Evolutionary conservation across 805 yeast genomes (phyloP), one percentile per base, ranked within the genome.

Genomic region (Saccharomyces jurei): DNA sequence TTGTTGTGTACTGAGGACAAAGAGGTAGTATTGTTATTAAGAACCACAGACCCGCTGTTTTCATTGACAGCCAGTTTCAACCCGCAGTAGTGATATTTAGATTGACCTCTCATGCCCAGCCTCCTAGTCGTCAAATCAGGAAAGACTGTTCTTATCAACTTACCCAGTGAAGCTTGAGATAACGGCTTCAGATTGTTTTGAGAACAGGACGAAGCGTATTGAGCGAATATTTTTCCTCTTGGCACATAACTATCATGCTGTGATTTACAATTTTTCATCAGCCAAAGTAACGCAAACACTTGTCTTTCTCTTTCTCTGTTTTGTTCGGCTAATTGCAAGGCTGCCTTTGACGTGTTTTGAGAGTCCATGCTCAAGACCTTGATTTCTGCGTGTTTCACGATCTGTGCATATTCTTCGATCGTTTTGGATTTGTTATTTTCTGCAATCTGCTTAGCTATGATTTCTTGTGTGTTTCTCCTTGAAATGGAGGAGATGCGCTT

Each of bases 11-110:
- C 44, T 21, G 17, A 9, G 25, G 44, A 36, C 10, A 21, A 36
- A 22, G 44, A 36, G 6, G 25, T 14, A n/a, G 9, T 36, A 11
- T 36, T 36, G 25, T 17, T 36, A 9, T 6, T 36, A 36, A 36
- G 6, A 4, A 22, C 13, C 44, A 21, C 44, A 11, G 44, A 25
- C 26, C 26, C 4, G 44, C 44, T 11, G 11, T 9, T 36, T 36
- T 36, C 44, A 8, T 21, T 36, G 44, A 4, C 48, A 11, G 75
- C 62, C 57, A 74, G 70, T 58, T 77, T 78, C 52, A 90, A 76
- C 2, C 96, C 96, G 69, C 92, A 86, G 64, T 88, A 89, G 67
- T 89, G 95, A 69, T 90, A 90, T 65, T 86, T 86, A 22, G 92
- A 83, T 63, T 84, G 86, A 1, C 91, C 91, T 50, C 96, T 76